Conservation (phyloP, 2,329 filamentous ascomycete genomes). For the Phaeophleospora eucalypticola region DNA sequence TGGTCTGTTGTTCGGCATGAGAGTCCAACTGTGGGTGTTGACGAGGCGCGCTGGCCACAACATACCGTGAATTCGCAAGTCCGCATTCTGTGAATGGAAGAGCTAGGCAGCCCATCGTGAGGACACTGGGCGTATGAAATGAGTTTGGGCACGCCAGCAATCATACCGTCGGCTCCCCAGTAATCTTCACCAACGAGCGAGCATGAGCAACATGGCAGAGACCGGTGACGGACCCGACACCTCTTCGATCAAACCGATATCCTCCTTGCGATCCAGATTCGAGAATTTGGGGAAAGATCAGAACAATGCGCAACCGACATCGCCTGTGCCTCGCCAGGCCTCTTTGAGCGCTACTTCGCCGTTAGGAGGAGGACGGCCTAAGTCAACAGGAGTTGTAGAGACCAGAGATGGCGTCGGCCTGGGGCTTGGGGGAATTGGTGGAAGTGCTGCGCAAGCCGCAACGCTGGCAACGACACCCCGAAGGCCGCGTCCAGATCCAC, state of each 20-base stretch:
- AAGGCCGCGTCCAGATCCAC: slow-evolving; percentile 33
- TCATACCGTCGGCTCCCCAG: neutral
- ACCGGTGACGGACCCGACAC: slow-evolving; percentile 63
- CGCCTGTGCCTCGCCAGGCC: slow-evolving; percentile 4
- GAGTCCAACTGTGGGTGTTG: slow-evolving; percentile 5
- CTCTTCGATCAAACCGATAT: slow-evolving; percentile 77
- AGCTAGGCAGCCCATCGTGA: neutral
- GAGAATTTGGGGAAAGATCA: slow-evolving; percentile 60
- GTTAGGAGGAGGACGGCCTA: slow-evolving; percentile 1
- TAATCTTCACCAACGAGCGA: too few relatives aligned
- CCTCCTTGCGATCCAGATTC: slow-evolving; percentile 74
- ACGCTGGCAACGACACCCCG: slow-evolving; percentile 10
- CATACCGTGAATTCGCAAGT: neutral
- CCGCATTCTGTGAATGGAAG: neutral
- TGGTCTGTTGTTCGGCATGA: slow-evolving; percentile 8
- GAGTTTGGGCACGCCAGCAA: neutral
- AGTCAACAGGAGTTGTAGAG: slow-evolving; percentile 9
- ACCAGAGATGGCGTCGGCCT: slow-evolving; percentile 6
- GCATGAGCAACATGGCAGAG: slow-evolving; percentile 24
- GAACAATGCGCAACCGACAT: slow-evolving; percentile 16
- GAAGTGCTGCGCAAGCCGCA: slow-evolving; percentile 3
- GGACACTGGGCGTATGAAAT: neutral
- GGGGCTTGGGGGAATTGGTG: slow-evolving; percentile 5
- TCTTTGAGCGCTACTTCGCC: slow-evolving; percentile 6
- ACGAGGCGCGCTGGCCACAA: neutral